Base-by-base conservation (phyloP, 2,329 filamentous ascomycete species). In the Thelonectria blattea region DNA sequence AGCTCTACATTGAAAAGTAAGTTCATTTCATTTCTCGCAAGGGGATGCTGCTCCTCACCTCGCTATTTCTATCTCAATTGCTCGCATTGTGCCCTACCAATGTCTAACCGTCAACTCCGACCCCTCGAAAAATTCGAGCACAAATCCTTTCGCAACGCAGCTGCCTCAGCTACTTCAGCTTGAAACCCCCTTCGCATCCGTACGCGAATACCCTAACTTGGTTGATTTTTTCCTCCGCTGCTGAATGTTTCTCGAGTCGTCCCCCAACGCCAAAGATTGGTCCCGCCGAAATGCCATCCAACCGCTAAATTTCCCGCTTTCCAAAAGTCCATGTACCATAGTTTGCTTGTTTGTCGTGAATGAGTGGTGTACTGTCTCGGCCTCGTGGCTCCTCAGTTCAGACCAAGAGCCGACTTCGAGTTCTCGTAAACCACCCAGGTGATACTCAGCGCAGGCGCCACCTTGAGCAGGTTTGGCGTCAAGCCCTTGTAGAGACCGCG, bases 341-440 rank as follows among this genome's bases (percentile, higher is more conserved):
- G 45, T 41, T 52, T 57, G 52, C 4, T 27, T 51, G 30, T 14
- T 45, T 49, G 45, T 52, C 24, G 46, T 22, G 46, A 34, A 27
- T 54, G 37, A 48, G 55, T 54, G 24, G 20, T 56, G 37, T 49
- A 4, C 20, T 50, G 22, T 30, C 22, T 43, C 53, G 32, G 24
- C 34, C 27, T 39, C n/a, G 20, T 34, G 14, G 22, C 37, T 24
- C 34, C 45, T 64, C 60, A 75, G 65, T 82, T 80, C 68, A 88
- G 71, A 14, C 80, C 76, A 66, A 96, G 81, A 34, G 91, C 74
- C 69, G 83, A 86, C 81, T 97, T 97, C 56, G 91, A 88, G 73
- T 95, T 95, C 79, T 97, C 93, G 73, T 97, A 97, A 62, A 95
- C 91, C 71, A 96, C 87, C 82, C 95, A 97, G 56, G 92, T 93